phyloP scores from a whole-genome alignment of 2,329 filamentous ascomycete species.

The Aspergillus niger region DNA sequence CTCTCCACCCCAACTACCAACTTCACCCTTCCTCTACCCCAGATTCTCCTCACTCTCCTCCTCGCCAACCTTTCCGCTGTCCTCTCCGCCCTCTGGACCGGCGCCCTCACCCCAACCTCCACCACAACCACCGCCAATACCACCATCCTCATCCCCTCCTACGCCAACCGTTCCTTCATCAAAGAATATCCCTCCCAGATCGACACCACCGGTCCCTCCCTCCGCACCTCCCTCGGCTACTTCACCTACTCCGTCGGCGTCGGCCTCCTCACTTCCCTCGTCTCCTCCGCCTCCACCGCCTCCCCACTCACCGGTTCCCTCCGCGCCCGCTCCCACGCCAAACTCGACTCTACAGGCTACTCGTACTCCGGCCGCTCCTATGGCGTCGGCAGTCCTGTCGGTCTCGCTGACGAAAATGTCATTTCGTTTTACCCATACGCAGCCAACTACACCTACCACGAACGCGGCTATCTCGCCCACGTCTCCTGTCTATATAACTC shows the following conservation, averaged over 20 bases:
- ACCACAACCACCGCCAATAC: background rate
- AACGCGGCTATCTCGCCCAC: background rate
- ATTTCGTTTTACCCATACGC: background rate
- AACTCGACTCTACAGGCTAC: constrained; percentile 8
- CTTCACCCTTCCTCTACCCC: background rate
- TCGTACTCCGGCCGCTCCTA: constrained; percentile 1
- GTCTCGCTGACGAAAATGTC: background rate
- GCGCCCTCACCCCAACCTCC: background rate
- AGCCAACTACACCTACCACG: background rate
- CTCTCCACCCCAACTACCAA: background rate
- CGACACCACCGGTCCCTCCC: background rate
- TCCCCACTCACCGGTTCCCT: background rate
- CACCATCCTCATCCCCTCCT: background rate
- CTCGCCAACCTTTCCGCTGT: constrained; percentile 1
- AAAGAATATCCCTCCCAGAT: background rate
- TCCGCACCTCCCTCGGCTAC: background rate
- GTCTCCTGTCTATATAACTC: background rate
- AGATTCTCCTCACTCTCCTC: background rate
- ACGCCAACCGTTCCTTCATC: background rate
- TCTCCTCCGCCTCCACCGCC: constrained; percentile 5
- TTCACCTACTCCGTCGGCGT: constrained; percentile 3
- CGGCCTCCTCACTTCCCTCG: background rate
- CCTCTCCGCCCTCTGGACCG: constrained; percentile 3
- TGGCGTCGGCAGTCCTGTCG: background rate
- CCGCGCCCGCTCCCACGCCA: background rate